These are phyloP conservation scores for Mucuna pruriens DNA, from an alignment of 306 rosid species.

Conservation along the genomic window DNA sequence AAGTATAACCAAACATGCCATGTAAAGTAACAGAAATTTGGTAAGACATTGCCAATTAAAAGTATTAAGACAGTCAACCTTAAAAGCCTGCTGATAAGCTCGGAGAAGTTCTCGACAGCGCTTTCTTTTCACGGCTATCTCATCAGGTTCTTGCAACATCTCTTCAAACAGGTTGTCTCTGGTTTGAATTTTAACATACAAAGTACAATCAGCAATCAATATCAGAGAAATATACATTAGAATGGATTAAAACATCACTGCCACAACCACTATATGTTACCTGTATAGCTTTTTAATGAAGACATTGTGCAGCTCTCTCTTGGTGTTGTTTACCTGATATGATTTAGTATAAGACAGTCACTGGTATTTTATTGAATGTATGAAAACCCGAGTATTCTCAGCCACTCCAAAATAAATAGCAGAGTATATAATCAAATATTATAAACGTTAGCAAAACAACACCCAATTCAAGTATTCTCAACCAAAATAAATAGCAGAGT, in stretches of 20 bases:
- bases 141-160: constrained; percentile 98
- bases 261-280: constrained; percentile 44
- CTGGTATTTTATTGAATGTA: constrained; percentile 23
- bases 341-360: constrained; percentile 28
- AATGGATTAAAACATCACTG: constrained; percentile 10
- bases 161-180: constrained; percentile 94
- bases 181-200: constrained; percentile 43
- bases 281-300: constrained; percentile 94
- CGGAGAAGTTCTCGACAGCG: constrained; percentile 85
- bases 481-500: constrained; percentile 21
- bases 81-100: constrained; percentile 89
- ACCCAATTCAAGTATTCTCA: neutral
- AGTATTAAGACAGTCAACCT: constrained; percentile 56
- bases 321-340: constrained; percentile 86
- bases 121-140: constrained; percentile 82
- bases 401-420: neutral
- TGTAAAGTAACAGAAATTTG: neutral
- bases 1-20: constrained; percentile 17
- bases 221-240: neutral
- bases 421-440: constrained; percentile 3
- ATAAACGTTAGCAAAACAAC: neutral
- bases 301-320: constrained; percentile 93
- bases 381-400: constrained; percentile 17
- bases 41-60: neutral
- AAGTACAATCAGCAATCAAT: constrained; percentile 35